Base-by-base conservation (phyloP, 345 rosid genomes). In the Cardiospermum halicacabum region DNA sequence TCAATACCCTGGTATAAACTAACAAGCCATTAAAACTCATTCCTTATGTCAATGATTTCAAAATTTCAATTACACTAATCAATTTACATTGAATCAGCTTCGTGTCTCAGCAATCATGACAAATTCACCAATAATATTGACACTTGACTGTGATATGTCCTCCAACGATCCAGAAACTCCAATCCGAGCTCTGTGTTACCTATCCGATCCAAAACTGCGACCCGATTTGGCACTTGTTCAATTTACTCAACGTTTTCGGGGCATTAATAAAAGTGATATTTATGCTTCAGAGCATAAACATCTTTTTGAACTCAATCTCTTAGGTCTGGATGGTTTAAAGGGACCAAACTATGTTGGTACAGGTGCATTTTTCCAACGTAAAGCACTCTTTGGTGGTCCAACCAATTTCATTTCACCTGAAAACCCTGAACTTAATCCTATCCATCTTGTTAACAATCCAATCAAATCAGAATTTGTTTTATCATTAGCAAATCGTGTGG, bases 81-180 rank as follows among this genome's bases (percentile, higher is more conserved):
- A 3, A 9, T 5, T 39, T 39, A 2, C 0, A 62, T 19, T 74
- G 62, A 66, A n/a, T n/a, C n/a, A 90, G 97, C 55, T 93, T 22
- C 79, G 98, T 6, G 97, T 90, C 3, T 93, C 98, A 5, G 79
- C 79, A 1, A 64, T 60, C 47, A 73, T 90, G 84, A 86, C 86
- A 28, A 90, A 93, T 65, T 81, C 89, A 11, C 88, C 92, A 1
- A 53, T 93, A 25, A 60, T 89, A 43, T 69, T 89, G 69, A 84
- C 89, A 13, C 59, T 85, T 26, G 98, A 93, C 15, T 90, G 98
- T 60, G 98, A 93, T 77, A 90, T 80, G 85, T 66, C 77, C 64
- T 90, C 97, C 0, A 93, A 88, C 63, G 84, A 90, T 58, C 91
- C 96, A 0, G 47, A 22, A 24, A 75, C 95, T 1, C 82, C 79